These are phyloP conservation scores for Tylopilus felleus DNA, from an alignment of 768 basidiomycete genomes.

Conservation along the genomic window DNA sequence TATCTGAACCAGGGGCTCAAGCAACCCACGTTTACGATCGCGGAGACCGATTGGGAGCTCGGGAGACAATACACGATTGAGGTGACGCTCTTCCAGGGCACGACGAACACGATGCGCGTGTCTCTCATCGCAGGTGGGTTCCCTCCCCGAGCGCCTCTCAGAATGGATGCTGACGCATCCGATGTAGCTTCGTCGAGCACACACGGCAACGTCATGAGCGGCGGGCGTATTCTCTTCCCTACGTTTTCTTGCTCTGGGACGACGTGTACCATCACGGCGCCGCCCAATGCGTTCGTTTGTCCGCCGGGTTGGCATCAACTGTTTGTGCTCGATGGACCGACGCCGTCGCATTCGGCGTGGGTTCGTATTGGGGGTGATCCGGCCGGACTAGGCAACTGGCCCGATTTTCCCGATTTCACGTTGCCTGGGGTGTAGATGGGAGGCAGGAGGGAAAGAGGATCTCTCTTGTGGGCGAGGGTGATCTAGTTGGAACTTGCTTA, in stretches of 20 bases:
- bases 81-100: slow-evolving; percentile 39
- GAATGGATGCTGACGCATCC: neutral
- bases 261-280: slow-evolving; percentile 74
- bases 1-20: slow-evolving; percentile 64
- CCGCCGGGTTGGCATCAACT: slow-evolving; percentile 79
- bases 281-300: slow-evolving; percentile 62
- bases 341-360: slow-evolving; percentile 71
- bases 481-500: too few relatives aligned
- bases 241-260: slow-evolving; percentile 65
- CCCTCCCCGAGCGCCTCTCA: neutral
- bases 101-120: slow-evolving; percentile 47
- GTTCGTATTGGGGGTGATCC: slow-evolving; percentile 82
- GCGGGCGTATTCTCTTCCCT: slow-evolving; percentile 69
- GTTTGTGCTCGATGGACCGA: slow-evolving; percentile 74
- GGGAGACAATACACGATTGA: slow-evolving; percentile 52
- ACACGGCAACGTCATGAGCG: slow-evolving; percentile 72
- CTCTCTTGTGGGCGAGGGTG: too few relatives aligned
- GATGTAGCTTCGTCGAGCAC: slow-evolving; percentile 64
- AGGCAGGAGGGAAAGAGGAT: too few relatives aligned
- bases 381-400: slow-evolving; percentile 68
- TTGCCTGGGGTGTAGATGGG: slow-evolving; percentile 47
- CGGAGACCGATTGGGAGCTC: slow-evolving; percentile 61
- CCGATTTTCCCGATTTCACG: slow-evolving; percentile 63
- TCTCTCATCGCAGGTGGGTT: slow-evolving; percentile 63
- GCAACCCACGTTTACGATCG: slow-evolving; percentile 61